These are phyloP conservation scores for Ceriops decandra DNA, from an alignment of 345 rosid genomes.

Conservation along the genomic window DNA sequence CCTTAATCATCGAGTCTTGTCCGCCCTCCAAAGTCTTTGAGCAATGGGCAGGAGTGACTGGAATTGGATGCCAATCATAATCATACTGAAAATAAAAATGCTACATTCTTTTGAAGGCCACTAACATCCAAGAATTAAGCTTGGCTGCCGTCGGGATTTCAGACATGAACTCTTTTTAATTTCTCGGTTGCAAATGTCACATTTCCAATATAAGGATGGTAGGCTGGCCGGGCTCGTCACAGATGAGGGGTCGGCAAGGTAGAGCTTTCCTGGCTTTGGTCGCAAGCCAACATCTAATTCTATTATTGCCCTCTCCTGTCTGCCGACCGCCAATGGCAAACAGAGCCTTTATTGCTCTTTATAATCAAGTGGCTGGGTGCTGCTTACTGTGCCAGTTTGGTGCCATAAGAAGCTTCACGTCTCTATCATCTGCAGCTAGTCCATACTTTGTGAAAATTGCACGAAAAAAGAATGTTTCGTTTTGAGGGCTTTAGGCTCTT, in stretches of 20 bases:
- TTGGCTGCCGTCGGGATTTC: not conserved
- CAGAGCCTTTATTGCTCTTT: not conserved
- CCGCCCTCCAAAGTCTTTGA: not conserved
- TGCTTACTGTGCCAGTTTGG: not conserved
- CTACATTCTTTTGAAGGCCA: not conserved
- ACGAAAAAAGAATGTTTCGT: not conserved
- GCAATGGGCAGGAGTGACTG: not conserved
- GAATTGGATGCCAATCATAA: not conserved
- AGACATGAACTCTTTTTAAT: not conserved
- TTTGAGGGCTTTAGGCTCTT: not conserved
- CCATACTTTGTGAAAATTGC: not conserved
- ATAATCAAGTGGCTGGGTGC: not conserved
- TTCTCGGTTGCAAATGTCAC: not conserved
- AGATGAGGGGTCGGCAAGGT: not conserved
- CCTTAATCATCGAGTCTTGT: not conserved
- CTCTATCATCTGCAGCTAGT: not conserved
- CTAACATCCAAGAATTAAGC: slow-evolving; percentile 2
- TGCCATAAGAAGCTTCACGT: not conserved
- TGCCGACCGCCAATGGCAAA: not conserved
- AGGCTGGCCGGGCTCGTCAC: not conserved
- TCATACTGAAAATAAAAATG: not conserved
- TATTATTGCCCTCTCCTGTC: slow-evolving; percentile 1
- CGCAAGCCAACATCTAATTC: not conserved
- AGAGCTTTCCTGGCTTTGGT: not conserved
- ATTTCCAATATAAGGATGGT: too few relatives aligned